A percentile compares a stretch with the other conserved stretches of the same genome.
Evolutionary conservation across 495 filamentous ascomycete genomes (phyloP).

Genomic region (Viridothelium virens): DNA sequence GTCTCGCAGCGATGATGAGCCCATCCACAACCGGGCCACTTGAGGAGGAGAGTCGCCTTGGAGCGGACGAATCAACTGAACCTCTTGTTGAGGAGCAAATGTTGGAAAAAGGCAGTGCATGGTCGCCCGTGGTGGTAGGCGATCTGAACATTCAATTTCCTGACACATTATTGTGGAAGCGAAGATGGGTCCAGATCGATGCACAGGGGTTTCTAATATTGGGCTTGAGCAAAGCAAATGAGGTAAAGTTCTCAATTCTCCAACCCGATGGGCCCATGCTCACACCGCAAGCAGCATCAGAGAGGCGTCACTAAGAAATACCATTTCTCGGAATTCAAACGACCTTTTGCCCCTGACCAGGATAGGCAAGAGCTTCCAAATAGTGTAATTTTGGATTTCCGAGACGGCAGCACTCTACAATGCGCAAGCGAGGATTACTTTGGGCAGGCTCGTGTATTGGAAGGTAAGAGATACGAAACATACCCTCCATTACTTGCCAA

Average conservation of each 20-base stretch:
- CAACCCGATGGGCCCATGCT: constrained; percentile 6
- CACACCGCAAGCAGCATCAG: constrained; percentile 19
- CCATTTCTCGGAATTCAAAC: constrained; percentile 71
- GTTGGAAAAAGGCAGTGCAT: constrained; percentile 15
- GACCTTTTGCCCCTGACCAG: constrained; percentile 72
- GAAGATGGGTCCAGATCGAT: constrained; percentile 71
- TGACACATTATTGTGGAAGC: constrained; percentile 87
- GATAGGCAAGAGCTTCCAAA: constrained; percentile 84
- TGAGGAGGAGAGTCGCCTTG: not conserved
- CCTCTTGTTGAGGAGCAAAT: constrained; percentile 11
- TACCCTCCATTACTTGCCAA: not conserved
- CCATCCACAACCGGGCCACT: constrained; percentile 19
- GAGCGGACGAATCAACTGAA: not conserved
- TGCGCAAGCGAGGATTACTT: constrained; percentile 73
- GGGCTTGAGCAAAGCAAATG: constrained; percentile 43
- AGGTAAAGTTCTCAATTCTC: constrained; percentile 9
- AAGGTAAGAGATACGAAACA: constrained; percentile 19
- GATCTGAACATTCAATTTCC: constrained; percentile 93
- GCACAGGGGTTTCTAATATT: constrained; percentile 68
- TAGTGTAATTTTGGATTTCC: constrained; percentile 71
- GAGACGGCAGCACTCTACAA: constrained; percentile 76
- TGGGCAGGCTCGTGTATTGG: constrained; percentile 45
- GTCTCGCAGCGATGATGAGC: constrained; percentile 37
- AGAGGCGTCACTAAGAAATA: constrained; percentile 60
- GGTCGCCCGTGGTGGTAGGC: constrained; percentile 54